Conservation (phyloP, 1,284 basidiomycete species). For the Mycosarcoma mackinlayi region DNA sequence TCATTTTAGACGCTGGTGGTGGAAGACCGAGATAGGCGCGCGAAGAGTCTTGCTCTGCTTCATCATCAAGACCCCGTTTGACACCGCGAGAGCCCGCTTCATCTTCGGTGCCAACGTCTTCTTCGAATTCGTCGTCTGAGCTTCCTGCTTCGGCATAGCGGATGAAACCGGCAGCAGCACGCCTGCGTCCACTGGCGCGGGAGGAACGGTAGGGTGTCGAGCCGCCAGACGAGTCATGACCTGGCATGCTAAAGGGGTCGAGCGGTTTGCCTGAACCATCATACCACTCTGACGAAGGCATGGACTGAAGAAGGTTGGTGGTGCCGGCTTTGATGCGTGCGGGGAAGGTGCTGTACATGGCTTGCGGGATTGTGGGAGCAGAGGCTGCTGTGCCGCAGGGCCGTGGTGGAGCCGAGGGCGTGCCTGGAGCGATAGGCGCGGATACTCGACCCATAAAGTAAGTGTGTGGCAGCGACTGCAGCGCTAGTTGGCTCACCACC, state of each 20-base stretch:
- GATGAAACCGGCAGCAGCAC: conserved; percentile 41
- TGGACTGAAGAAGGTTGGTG: conserved; percentile 90
- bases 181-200: conserved; percentile 30
- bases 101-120: conserved; percentile 44
- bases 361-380: conserved; percentile 72
- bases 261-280: conserved; percentile 39
- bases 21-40: conserved; percentile 86
- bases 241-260: conserved; percentile 29
- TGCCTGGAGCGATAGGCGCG: conserved; percentile 31
- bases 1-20: conserved; percentile 83
- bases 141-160: conserved; percentile 57
- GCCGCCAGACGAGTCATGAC: conserved; percentile 17
- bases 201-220: conserved; percentile 32
- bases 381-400: conserved; percentile 34
- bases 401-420: conserved; percentile 30
- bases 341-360: conserved; percentile 83
- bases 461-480: conserved; percentile 23
- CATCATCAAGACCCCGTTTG: conserved; percentile 49
- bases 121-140: conserved; percentile 58
- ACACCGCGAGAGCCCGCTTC: conserved; percentile 38
- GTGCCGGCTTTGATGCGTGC: conserved; percentile 92
- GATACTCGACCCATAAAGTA: conserved; percentile 29
- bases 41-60: conserved; percentile 43
- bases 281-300: conserved; percentile 68
- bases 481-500: conserved; percentile 10